Evolutionary conservation across 2,329 filamentous ascomycete genomes (phyloP).

Genomic region (Colletotrichum noveboracense): DNA sequence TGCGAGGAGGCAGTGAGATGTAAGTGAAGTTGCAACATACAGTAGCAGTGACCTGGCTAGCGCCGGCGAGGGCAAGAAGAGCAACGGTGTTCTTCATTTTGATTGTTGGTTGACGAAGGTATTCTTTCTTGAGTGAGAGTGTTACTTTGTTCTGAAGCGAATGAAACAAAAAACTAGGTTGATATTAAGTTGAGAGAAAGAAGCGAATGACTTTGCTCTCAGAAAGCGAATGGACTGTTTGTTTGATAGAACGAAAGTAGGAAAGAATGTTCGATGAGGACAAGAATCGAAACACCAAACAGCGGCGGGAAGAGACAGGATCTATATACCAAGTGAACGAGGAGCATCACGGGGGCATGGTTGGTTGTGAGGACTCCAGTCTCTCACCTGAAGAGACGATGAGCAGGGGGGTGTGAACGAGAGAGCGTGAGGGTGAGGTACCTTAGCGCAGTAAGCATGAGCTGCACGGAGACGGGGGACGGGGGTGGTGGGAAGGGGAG

Average conservation of each 20-base stretch:
- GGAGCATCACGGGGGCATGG: not conserved
- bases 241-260: slow-evolving; percentile 32
- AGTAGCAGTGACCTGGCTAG: slow-evolving; percentile 55
- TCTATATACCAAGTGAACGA: slow-evolving; percentile 22
- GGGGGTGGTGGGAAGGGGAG: not conserved
- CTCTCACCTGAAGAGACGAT: slow-evolving; percentile 12
- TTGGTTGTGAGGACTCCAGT: slow-evolving; percentile 10
- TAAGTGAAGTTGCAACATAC: slow-evolving; percentile 34
- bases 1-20: too few species aligned
- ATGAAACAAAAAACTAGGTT: slow-evolving; percentile 18
- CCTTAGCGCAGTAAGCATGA: not conserved
- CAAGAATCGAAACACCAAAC: slow-evolving; percentile 19
- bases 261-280: slow-evolving; percentile 26
- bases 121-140: slow-evolving; percentile 11
- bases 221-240: slow-evolving; percentile 35
- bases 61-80: slow-evolving; percentile 55
- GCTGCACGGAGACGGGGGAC: slow-evolving; percentile 9
- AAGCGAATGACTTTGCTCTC: slow-evolving; percentile 63
- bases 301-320: slow-evolving; percentile 9
- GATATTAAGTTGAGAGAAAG: slow-evolving; percentile 40
- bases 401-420: not conserved
- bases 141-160: slow-evolving; percentile 6
- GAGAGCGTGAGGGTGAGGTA: not conserved
- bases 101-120: slow-evolving; percentile 14
- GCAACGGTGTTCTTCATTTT: slow-evolving; percentile 59